Conservation (phyloP, 352 stramenopile species). For the Phytophthora chlamydospora region DNA sequence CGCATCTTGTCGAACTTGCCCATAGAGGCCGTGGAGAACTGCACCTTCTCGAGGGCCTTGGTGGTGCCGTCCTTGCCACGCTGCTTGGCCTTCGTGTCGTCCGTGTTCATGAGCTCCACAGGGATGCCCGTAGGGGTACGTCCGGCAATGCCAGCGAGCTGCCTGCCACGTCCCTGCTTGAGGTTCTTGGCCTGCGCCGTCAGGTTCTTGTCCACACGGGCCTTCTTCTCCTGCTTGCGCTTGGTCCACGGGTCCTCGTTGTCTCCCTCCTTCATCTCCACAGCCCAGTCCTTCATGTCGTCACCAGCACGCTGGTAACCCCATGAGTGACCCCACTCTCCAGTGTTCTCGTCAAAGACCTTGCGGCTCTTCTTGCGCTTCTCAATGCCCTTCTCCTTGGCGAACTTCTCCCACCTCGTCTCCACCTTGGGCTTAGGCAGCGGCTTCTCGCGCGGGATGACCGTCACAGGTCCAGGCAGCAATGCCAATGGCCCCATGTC, state of each 20-base stretch:
- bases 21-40: slow-evolving; percentile 93
- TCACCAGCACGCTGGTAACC: slow-evolving; percentile 91
- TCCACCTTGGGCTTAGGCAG: slow-evolving; percentile 94
- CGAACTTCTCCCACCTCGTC: slow-evolving; percentile 99
- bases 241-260: slow-evolving; percentile 95
- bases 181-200: slow-evolving; percentile 81
- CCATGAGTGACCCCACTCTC: slow-evolving; percentile 94
- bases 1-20: slow-evolving; percentile 96
- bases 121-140: slow-evolving; percentile 86
- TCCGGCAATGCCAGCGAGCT: slow-evolving; percentile 43
- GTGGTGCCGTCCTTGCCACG: slow-evolving; percentile 90
- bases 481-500: slow-evolving; percentile 92
- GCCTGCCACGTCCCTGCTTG: slow-evolving; percentile 73
- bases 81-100: slow-evolving; percentile 77
- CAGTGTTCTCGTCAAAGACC: slow-evolving; percentile 95
- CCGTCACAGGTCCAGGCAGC: slow-evolving; percentile 67
- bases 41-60: slow-evolving; percentile 90
- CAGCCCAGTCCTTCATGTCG: slow-evolving; percentile 93
- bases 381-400: slow-evolving; percentile 97
- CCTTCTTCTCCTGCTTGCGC: slow-evolving; percentile 91
- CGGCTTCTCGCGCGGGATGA: slow-evolving; percentile 90
- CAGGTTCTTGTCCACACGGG: slow-evolving; percentile 93
- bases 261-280: slow-evolving; percentile 94
- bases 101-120: slow-evolving; percentile 88
- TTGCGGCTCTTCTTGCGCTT: slow-evolving; percentile 97